phyloP scores from a whole-genome alignment of 1,139 yeast genomes.

The Debaryomyces psychrophilus region DNA sequence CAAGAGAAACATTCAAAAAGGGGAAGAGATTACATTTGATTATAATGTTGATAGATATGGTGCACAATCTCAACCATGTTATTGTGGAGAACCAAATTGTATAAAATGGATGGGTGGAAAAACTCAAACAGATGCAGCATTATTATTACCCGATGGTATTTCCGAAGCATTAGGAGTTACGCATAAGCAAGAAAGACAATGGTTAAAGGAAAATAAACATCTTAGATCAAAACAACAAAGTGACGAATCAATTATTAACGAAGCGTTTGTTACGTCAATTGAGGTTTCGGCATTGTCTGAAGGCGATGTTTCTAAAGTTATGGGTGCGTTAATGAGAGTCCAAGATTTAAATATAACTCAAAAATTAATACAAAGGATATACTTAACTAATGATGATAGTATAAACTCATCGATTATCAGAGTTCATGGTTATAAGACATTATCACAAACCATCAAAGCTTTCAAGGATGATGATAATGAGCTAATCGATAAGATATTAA shows the following conservation, averaged over 20 bases:
- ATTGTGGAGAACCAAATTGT: constrained; percentile 92
- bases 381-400: constrained; percentile 55
- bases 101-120: constrained; percentile 94
- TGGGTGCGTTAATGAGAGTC: constrained; percentile 79
- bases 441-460: constrained; percentile 60
- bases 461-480: constrained; percentile 37
- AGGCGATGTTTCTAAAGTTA: constrained; percentile 74
- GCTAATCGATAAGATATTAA: constrained; percentile 51
- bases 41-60: constrained; percentile 97
- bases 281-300: constrained; percentile 55
- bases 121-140: constrained; percentile 90
- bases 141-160: constrained; percentile 77
- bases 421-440: constrained; percentile 85
- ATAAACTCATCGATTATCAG: constrained; percentile 65
- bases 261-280: constrained; percentile 63
- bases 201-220: constrained; percentile 63
- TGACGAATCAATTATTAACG: constrained; percentile 63
- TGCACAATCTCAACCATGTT: constrained; percentile 90
- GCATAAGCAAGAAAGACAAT: constrained; percentile 58
- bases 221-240: constrained; percentile 50
- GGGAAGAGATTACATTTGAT: constrained; percentile 94
- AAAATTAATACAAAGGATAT: constrained; percentile 70
- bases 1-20: constrained; percentile 66
- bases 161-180: constrained; percentile 87
- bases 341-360: constrained; percentile 69